These are phyloP conservation scores for Diutina pseudorugosa DNA, from an alignment of 1,139 yeast species.

Conservation along the genomic window DNA sequence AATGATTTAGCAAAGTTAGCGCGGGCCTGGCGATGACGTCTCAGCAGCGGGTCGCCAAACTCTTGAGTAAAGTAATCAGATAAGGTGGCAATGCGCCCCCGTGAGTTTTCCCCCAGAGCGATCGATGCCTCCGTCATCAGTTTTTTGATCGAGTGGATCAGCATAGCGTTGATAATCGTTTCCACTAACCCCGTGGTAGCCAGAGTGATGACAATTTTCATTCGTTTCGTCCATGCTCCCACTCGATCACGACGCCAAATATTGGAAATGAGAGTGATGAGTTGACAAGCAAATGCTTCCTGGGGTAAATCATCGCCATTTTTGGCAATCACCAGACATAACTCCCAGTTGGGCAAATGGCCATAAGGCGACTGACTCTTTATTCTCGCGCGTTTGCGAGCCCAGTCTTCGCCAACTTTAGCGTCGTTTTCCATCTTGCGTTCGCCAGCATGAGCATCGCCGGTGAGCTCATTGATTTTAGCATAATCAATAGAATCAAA, in stretches of 20 bases:
- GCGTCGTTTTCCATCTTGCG: constrained; percentile 84
- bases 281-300: constrained; percentile 94
- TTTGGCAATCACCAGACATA: constrained; percentile 89
- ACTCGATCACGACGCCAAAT: constrained; percentile 64
- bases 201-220: constrained; percentile 86
- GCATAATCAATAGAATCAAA: constrained; percentile 38
- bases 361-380: constrained; percentile 71
- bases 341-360: constrained; percentile 82
- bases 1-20: constrained; percentile 72
- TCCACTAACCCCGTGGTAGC: constrained; percentile 88
- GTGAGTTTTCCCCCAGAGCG: constrained; percentile 50
- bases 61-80: constrained; percentile 65
- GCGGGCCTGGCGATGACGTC: constrained; percentile 58
- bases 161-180: constrained; percentile 87
- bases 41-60: constrained; percentile 49
- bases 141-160: constrained; percentile 88
- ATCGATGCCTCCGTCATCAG: constrained; percentile 71
- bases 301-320: constrained; percentile 94
- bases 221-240: constrained; percentile 80
- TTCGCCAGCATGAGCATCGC: constrained; percentile 55
- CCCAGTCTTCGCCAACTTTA: constrained; percentile 92
- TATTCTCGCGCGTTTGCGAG: constrained; percentile 65
- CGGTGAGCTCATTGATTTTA: constrained; percentile 21
- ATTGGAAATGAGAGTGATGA: constrained; percentile 73
- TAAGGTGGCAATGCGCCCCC: constrained; percentile 59